These are phyloP conservation scores for Aspergillus diversus DNA, from an alignment of 495 filamentous ascomycete genomes.

Conservation along the genomic window DNA sequence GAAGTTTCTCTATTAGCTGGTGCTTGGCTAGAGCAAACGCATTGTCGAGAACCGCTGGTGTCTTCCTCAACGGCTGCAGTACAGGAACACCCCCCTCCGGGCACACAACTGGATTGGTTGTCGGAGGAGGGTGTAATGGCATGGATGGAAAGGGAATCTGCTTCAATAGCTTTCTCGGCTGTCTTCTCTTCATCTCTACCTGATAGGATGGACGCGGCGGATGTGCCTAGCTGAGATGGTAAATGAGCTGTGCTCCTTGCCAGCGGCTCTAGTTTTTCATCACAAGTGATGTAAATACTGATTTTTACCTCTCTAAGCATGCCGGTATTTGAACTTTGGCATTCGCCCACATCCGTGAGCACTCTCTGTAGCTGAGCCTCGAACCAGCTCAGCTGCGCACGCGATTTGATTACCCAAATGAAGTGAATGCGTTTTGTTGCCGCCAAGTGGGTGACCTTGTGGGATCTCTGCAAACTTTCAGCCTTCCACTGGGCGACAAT, in stretches of 20 bases:
- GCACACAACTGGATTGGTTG: slow-evolving; percentile 31
- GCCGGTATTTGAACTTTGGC: slow-evolving; percentile 31
- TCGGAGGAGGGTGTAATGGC: slow-evolving; percentile 1
- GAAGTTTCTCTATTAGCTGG: slow-evolving; percentile 3
- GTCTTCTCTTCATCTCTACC: slow-evolving; percentile 9
- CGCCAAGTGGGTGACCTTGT: slow-evolving; percentile 18
- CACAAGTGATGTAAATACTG: slow-evolving; percentile 66
- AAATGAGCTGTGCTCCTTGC: slow-evolving; percentile 4
- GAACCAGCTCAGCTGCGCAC: slow-evolving; percentile 71
- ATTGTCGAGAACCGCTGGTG: slow-evolving; percentile 28
- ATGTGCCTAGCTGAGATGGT: not conserved
- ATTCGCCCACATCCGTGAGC: slow-evolving; percentile 52
- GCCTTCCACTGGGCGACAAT: slow-evolving; percentile 45
- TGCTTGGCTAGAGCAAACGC: slow-evolving; percentile 34
- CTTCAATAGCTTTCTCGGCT: slow-evolving; percentile 9
- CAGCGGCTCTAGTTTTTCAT: slow-evolving; percentile 42
- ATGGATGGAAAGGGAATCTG: not conserved
- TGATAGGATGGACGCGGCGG: not conserved
- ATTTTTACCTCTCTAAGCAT: slow-evolving; percentile 51
- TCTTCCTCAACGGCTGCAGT: slow-evolving; percentile 52
- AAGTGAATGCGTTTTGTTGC: slow-evolving; percentile 71
- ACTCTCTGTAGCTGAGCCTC: slow-evolving; percentile 62
- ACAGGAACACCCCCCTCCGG: slow-evolving; percentile 57
- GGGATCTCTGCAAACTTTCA: slow-evolving; percentile 19
- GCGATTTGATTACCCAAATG: slow-evolving; percentile 72